phyloP scores from a whole-genome alignment of 208 protist species.

The Trichomonas vaginalis region DNA sequence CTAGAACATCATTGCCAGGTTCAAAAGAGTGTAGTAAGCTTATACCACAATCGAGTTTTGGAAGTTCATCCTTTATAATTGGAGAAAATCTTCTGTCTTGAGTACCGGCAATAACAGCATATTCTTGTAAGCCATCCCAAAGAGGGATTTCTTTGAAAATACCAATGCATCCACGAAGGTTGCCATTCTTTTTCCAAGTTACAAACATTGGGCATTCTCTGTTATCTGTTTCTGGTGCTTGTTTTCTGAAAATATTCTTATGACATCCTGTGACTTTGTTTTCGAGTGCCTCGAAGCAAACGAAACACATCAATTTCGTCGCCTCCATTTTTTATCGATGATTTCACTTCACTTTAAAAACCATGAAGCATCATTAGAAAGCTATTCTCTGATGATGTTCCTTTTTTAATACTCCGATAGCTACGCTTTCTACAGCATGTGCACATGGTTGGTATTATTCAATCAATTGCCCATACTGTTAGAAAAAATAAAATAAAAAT shows the following conservation, averaged over 20 bases:
- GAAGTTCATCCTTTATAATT: not conserved
- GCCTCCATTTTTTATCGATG: not conserved
- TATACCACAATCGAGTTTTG: not conserved
- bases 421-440: no score
- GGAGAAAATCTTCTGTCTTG: not conserved
- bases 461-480: no score
- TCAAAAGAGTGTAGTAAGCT: not conserved
- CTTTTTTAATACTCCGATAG: no score
- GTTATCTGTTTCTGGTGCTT: no score
- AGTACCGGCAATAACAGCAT: not conserved
- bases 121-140: not conserved
- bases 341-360: not conserved
- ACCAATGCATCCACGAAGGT: not conserved
- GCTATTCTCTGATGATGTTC: no score
- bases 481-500: not conserved
- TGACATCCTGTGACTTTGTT: not conserved
- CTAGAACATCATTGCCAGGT: not conserved
- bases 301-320: not conserved
- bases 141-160: not conserved
- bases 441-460: no score
- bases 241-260: not conserved
- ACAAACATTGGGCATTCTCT: not conserved
- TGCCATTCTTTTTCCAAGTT: conserved; percentile 1
- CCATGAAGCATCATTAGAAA: no score
- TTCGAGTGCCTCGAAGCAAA: not conserved